Conservation (phyloP, 371 early-diverging fungal genomes). For the Apophysomyces variabilis region DNA sequence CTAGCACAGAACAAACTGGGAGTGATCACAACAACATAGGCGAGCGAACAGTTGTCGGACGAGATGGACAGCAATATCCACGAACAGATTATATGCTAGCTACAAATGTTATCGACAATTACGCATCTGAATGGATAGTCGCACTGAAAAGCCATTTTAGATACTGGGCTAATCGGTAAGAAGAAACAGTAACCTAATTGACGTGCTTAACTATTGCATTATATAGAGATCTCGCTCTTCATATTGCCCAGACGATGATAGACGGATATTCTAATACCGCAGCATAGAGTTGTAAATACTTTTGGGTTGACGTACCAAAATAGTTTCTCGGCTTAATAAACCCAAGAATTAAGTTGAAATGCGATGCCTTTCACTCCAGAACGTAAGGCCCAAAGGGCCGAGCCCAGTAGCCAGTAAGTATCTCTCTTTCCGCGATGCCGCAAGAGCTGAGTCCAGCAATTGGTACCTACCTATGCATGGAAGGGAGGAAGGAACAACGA, state of each 20-base stretch:
- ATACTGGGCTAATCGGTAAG: conserved; percentile 58
- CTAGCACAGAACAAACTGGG: not conserved
- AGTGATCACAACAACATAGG: not conserved
- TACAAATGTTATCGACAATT: conserved; percentile 51
- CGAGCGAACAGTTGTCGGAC: conserved; percentile 16
- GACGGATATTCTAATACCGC: not conserved
- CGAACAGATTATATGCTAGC: conserved; percentile 51
- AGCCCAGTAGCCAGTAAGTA: too few species aligned
- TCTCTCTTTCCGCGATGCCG: too few species aligned
- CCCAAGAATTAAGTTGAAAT: not conserved
- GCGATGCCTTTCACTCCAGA: too few species aligned
- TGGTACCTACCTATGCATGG: too few species aligned
- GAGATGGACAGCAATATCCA: conserved; percentile 22
- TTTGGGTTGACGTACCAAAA: not conserved
- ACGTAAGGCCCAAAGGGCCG: too few species aligned
- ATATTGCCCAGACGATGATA: conserved; percentile 2
- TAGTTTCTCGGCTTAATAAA: not conserved
- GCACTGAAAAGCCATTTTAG: conserved; percentile 57
- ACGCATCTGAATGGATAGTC: conserved; percentile 55
- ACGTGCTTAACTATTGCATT: not conserved
- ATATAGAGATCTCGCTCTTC: not conserved
- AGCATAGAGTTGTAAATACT: not conserved
- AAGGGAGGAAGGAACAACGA: too few species aligned
- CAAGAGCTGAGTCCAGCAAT: too few species aligned
- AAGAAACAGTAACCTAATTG: not conserved